These are phyloP conservation scores for Penicillium sp. DNA, from an alignment of 2,329 filamentous ascomycete genomes.

Conservation along the genomic window DNA sequence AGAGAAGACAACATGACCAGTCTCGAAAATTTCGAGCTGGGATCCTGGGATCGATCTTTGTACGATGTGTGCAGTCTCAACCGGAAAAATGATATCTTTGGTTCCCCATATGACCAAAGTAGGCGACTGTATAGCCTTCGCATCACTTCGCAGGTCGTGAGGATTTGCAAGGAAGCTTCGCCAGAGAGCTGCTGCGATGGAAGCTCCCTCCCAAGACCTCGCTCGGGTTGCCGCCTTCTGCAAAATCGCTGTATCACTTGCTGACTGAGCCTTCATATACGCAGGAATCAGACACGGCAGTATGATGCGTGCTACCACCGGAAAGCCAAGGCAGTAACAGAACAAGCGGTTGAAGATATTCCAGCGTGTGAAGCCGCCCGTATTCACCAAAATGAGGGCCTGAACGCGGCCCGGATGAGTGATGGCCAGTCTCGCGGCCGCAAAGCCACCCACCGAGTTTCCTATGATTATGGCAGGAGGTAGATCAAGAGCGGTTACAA, in stretches of 20 bases:
- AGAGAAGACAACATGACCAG: neutral
- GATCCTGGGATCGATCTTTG: neutral
- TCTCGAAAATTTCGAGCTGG: neutral
- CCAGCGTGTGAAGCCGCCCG: neutral
- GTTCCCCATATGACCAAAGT: neutral
- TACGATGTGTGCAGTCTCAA: neutral
- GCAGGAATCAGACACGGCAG: neutral
- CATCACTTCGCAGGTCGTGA: neutral
- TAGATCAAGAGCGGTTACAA: conserved; percentile 11
- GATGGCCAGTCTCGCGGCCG: conserved; percentile 5
- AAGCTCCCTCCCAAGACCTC: neutral
- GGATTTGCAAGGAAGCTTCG: neutral
- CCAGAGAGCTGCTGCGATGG: neutral
- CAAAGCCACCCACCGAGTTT: conserved; percentile 2
- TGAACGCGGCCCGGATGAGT: neutral
- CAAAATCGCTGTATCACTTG: neutral
- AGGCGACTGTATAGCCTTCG: neutral
- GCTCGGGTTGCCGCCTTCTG: neutral
- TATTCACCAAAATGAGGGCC: neutral
- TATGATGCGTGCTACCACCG: neutral
- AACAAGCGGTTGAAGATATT: neutral
- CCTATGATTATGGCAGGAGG: conserved; percentile 5
- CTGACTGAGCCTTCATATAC: neutral
- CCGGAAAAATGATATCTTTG: neutral
- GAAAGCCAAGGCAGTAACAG: neutral